Evolutionary conservation across 202 grass and related monocot species (phyloP).

Genomic region (Carex sylvatica): DNA sequence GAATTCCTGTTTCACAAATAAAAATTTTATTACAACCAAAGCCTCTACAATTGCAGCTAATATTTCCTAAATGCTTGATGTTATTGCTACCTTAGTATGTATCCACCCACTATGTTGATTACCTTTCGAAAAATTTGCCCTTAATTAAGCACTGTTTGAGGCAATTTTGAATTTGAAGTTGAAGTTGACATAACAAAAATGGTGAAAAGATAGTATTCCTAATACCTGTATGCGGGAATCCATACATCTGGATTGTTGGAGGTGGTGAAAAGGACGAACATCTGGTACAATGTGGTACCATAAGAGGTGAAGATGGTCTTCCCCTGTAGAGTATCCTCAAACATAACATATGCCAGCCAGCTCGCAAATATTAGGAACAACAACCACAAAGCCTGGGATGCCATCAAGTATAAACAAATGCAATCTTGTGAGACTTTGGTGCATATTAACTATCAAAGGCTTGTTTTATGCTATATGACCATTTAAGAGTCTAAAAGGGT

Average conservation of each 20-base stretch:
- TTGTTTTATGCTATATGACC: neutral
- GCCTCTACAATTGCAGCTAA: neutral
- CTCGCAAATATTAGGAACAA: slow-evolving; percentile 92
- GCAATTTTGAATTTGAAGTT: neutral
- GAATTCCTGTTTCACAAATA: slow-evolving; percentile 63
- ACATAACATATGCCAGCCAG: slow-evolving; percentile 94
- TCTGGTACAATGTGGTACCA: slow-evolving; percentile 80
- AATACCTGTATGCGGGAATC: slow-evolving; percentile 94
- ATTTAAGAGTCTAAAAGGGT: neutral
- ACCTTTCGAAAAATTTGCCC: neutral
- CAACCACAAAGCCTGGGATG: slow-evolving; percentile 69
- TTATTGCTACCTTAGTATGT: neutral
- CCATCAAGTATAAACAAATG: slow-evolving; percentile 13
- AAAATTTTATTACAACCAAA: neutral
- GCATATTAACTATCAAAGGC: neutral
- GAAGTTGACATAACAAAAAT: slow-evolving; percentile 18
- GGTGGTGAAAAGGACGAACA: slow-evolving; percentile 98
- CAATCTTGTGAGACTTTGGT: neutral
- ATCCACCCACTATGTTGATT: neutral
- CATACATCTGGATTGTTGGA: slow-evolving; percentile 99
- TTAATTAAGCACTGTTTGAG: slow-evolving; percentile 1
- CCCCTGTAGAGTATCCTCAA: slow-evolving; percentile 89
- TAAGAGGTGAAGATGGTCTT: slow-evolving; percentile 74
- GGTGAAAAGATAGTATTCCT: neutral
- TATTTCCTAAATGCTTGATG: neutral